Evolutionary conservation across 2,329 filamentous ascomycete species (phyloP), one percentile per base, ranked within the genome.

Genomic region (Calonectria ilicicola): DNA sequence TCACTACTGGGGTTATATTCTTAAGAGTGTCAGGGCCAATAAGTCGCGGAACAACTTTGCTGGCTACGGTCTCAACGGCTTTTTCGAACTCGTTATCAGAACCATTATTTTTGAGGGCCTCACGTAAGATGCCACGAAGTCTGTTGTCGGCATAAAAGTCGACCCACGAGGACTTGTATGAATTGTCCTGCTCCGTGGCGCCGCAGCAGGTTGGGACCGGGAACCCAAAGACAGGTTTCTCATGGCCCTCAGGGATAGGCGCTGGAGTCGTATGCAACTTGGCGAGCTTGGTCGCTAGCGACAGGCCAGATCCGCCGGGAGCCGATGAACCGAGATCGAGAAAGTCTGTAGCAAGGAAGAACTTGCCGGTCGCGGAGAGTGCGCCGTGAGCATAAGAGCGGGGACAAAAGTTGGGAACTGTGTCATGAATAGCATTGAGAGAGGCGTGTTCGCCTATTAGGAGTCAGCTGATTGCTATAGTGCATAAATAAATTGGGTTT

Each of bases 191-290:
- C 47, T 89, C 89, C 9, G 95, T 97, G 56, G 94, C 91, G 2
- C 96, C 96, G 83, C 96, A 98, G 83, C 94, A 98, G 0, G 96
- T 98, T 1, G 93, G 86, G 0, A 93, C 92, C 0, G 94, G 93
- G 80, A 98, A 98, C 2, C 96, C 96, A 77, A 96, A 98, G 84
- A 92, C 87, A 3, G 91, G 91, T 44, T 80, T 86, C 1, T 88
- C 84, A 75, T 90, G 87, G 23, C 90, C 91, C 14, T 89, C 82
- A 1, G 92, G 92, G 0, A 87, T 82, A 0, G 94, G 93, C 0
- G 94, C 94, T 0, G 93, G 91, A 1, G 92, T 95, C 2, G 90
- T 92, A 83, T 98, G 96, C 56, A 98, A 85, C 79, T 89, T 91
- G 1, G 94, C 95, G 9, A 98, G 87, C 82, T 98, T 96, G 74